Conservation (phyloP, 129 eudicot species). For the Saposhnikovia divaricata region DNA sequence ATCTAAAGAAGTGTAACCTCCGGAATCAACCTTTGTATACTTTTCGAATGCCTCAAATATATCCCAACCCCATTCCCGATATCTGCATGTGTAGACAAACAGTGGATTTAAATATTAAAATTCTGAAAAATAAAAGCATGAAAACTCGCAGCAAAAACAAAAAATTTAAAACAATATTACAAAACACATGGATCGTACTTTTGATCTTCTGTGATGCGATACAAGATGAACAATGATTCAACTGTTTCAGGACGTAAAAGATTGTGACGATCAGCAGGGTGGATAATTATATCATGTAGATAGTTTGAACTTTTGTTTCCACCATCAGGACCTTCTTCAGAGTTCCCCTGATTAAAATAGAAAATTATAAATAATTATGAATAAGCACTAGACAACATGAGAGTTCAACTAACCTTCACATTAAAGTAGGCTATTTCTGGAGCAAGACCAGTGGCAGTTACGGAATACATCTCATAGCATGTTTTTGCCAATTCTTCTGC, state of each 20-base stretch:
- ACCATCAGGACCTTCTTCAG: constrained; percentile 69
- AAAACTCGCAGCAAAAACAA: not conserved
- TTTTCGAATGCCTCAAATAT: constrained; percentile 93
- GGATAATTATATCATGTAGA: constrained; percentile 67
- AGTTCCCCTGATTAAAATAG: constrained; percentile 43
- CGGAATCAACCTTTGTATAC: constrained; percentile 76
- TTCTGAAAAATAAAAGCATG: not conserved
- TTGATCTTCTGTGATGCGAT: constrained; percentile 88
- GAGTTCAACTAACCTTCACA: constrained; percentile 47
- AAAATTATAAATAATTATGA: constrained; percentile 9
- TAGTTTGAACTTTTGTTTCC: constrained; percentile 80
- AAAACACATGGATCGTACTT: constrained; percentile 40
- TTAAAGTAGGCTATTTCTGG: constrained; percentile 89
- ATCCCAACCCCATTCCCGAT: constrained; percentile 96
- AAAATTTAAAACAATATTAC: not conserved
- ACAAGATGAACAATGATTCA: constrained; percentile 74
- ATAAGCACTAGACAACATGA: not conserved
- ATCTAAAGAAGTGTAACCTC: constrained; percentile 85
- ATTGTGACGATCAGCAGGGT: constrained; percentile 89
- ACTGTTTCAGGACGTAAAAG: constrained; percentile 95
- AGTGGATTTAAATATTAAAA: not conserved
- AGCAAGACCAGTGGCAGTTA: constrained; percentile 93
- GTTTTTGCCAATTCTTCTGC: constrained; percentile 95
- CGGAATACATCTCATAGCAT: constrained; percentile 79
- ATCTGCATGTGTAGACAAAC: constrained; percentile 38